These are phyloP conservation scores for Mycena galericulata DNA, from an alignment of 768 basidiomycete species.

Conservation along the genomic window DNA sequence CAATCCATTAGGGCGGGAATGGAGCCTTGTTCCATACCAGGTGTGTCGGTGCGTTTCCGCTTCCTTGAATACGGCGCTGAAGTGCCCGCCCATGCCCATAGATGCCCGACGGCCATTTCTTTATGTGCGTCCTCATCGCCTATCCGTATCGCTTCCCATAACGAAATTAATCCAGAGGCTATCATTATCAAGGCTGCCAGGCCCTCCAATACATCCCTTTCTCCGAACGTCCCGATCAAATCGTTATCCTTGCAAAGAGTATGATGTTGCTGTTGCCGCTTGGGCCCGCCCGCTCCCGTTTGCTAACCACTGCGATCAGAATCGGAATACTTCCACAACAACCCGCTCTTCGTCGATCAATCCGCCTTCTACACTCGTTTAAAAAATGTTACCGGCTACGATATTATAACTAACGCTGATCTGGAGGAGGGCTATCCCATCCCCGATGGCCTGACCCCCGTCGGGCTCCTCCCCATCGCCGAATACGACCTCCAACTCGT, in stretches of 20 bases:
- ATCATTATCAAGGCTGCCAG: conserved; percentile 27
- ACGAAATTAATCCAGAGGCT: conserved; percentile 13
- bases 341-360: not conserved
- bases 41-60: not conserved
- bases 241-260: conserved; percentile 31
- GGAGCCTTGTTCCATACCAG: conserved; percentile 31
- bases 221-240: conserved; percentile 22
- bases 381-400: conserved; percentile 12
- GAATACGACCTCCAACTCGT: conserved; percentile 29
- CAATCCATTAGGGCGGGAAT: conserved; percentile 30
- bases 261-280: not conserved
- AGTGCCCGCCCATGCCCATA: not conserved
- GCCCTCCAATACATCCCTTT: conserved; percentile 20
- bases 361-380: conserved; percentile 6
- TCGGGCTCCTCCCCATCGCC: not conserved
- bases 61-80: not conserved
- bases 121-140: conserved; percentile 9
- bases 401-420: conserved; percentile 12
- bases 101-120: conserved; percentile 34
- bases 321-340: conserved; percentile 25
- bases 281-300: no score
- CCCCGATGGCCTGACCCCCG: conserved; percentile 13
- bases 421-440: conserved; percentile 27
- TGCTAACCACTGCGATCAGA: conserved; percentile 1
- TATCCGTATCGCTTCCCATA: not conserved